A percentile compares a stretch with the other conserved stretches of the same genome.
phyloP scores from a whole-genome alignment of 768 basidiomycete species.

The Calvatia gigantea region DNA sequence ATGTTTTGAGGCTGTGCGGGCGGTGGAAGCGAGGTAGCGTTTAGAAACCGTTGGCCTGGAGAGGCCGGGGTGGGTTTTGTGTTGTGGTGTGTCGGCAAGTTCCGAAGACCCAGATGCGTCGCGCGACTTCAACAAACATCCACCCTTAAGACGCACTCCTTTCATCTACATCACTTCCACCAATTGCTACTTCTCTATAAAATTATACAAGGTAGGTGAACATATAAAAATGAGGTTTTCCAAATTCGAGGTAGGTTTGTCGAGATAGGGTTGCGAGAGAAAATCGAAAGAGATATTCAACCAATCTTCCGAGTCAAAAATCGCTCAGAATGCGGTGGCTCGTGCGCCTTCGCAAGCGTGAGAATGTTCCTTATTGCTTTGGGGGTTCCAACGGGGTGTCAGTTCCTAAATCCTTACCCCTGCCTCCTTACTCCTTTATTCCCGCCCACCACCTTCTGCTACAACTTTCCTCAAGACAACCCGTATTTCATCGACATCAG shows the following conservation, averaged over 20 bases:
- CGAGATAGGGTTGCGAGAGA: conserved; percentile 18
- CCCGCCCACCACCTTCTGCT: conserved; percentile 28
- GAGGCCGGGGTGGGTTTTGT: conserved; percentile 5
- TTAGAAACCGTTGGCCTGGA: background rate
- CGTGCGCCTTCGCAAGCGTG: conserved; percentile 46
- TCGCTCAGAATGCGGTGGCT: conserved; percentile 46
- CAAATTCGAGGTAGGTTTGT: background rate
- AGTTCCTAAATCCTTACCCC: conserved; percentile 33
- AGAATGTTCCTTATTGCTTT: conserved; percentile 38
- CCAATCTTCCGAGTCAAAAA: conserved; percentile 49
- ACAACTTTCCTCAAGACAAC: conserved; percentile 18
- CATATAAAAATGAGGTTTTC: background rate
- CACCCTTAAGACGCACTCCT: conserved; percentile 14
- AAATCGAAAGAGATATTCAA: conserved; percentile 28
- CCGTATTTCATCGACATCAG: conserved; percentile 21
- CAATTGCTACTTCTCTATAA: background rate
- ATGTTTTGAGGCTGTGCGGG: background rate
- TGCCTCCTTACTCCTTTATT: conserved; percentile 33
- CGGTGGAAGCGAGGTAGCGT: background rate
- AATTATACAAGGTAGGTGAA: background rate
- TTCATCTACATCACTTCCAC: background rate
- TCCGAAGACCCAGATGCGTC: conserved; percentile 17
- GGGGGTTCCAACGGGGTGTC: conserved; percentile 34
- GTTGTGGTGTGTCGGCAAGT: conserved; percentile 16
- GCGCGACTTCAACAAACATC: conserved; percentile 14